phyloP scores from a whole-genome alignment of 768 basidiomycete genomes.

The Termitomyces sp. region DNA sequence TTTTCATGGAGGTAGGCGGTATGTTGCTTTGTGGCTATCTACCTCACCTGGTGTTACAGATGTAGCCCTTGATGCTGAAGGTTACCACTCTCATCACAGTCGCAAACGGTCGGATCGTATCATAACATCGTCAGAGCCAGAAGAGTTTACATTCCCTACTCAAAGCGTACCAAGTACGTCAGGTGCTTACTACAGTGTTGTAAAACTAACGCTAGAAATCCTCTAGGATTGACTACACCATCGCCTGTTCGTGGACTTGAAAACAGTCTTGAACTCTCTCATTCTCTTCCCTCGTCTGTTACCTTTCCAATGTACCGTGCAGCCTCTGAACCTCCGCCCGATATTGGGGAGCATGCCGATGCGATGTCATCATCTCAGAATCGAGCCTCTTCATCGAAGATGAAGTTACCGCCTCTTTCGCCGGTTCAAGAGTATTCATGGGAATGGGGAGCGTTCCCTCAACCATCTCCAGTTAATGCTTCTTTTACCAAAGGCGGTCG shows the following conservation, averaged over 20 bases:
- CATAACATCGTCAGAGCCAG: constrained; percentile 22
- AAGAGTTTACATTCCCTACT: constrained; percentile 6
- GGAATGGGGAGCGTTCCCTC: constrained; percentile 93
- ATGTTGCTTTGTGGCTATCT: not conserved
- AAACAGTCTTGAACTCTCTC: not conserved
- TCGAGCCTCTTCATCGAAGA: constrained; percentile 9
- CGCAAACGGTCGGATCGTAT: constrained; percentile 37
- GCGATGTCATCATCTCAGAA: constrained; percentile 1
- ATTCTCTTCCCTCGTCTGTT: constrained; percentile 1
- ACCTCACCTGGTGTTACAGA: constrained; percentile 33
- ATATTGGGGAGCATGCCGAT: constrained; percentile 25
- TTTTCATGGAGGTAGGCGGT: constrained; percentile 49
- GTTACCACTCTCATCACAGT: constrained; percentile 60
- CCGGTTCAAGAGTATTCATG: constrained; percentile 73
- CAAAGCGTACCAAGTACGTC: constrained; percentile 6
- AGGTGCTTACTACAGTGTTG: not conserved
- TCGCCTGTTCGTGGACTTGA: constrained; percentile 14
- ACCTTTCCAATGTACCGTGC: constrained; percentile 35
- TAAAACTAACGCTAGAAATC: not conserved
- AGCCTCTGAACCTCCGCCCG: constrained; percentile 59
- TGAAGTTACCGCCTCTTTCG: constrained; percentile 7
- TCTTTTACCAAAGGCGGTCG: constrained; percentile 44
- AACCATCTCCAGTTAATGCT: constrained; percentile 60
- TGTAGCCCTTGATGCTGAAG: constrained; percentile 76
- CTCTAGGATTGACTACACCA: constrained; percentile 17